Percentiles rank a stretch among this genome's conserved stretches.
These are phyloP conservation scores for Blakeslea trispora DNA, from an alignment of 371 early-diverging fungal genomes.

Conservation along the genomic window DNA sequence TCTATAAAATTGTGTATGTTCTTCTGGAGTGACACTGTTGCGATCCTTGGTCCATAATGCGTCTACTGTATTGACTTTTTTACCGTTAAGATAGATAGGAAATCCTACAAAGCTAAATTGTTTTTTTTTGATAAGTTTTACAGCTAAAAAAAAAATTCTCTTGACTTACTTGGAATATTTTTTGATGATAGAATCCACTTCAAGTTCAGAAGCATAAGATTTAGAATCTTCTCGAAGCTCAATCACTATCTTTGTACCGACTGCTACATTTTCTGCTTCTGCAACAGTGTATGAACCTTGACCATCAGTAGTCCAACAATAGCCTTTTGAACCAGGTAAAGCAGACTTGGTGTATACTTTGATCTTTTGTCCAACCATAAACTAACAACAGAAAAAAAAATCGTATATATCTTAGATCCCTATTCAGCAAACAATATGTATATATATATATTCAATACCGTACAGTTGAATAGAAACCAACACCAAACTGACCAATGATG, in stretches of 20 bases:
- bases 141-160: no score
- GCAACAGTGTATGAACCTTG: constrained; percentile 77
- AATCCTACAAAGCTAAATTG: constrained; percentile 91
- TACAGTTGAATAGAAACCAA: constrained; percentile 84
- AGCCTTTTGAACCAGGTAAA: constrained; percentile 71
- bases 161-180: constrained; percentile 84
- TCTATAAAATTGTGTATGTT: constrained; percentile 91
- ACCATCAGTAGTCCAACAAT: constrained; percentile 86
- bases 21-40: constrained; percentile 79
- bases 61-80: constrained; percentile 84
- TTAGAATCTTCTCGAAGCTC: constrained; percentile 89
- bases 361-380: constrained; percentile 86
- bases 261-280: constrained; percentile 72
- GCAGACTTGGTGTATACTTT: constrained; percentile 82
- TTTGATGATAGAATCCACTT: constrained; percentile 80
- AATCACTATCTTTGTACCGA: constrained; percentile 95
- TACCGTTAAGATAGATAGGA: constrained; percentile 86
- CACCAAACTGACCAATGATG: constrained; percentile 99
- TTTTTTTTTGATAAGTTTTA: no score
- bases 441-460: constrained; percentile 4
- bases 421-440: no score
- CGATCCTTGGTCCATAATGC: constrained; percentile 94
- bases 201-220: constrained; percentile 78
- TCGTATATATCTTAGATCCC: no score
- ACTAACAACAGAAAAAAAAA: no score